These are phyloP conservation scores for Lichenothelia convexa DNA, from an alignment of 495 filamentous ascomycete genomes.

Conservation along the genomic window DNA sequence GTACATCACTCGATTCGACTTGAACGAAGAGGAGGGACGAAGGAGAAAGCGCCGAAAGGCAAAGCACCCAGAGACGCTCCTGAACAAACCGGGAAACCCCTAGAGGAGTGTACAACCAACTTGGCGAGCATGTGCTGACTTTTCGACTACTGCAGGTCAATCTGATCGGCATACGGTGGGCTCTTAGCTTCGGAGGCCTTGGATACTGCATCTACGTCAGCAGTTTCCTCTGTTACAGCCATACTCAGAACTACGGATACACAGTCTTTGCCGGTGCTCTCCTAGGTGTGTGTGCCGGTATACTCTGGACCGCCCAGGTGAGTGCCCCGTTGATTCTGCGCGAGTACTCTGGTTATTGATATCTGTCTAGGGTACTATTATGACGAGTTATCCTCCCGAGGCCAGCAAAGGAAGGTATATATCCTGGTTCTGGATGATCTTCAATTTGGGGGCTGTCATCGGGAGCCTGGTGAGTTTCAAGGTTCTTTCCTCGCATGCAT, in stretches of 20 bases:
- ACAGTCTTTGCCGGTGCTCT: constrained; percentile 39
- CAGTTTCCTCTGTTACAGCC: constrained; percentile 64
- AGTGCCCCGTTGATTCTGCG: no score
- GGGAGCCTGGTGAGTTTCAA: constrained; percentile 47
- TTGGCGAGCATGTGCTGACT: no score
- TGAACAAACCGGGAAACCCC: no score
- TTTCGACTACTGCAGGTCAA: no score
- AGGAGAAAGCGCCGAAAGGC: no score
- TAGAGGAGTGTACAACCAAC: no score
- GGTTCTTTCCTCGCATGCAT: not conserved
- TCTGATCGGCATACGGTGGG: constrained; percentile 52
- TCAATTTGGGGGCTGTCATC: constrained; percentile 85
- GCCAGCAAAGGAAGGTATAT: constrained; percentile 74
- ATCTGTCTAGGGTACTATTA: constrained; percentile 81
- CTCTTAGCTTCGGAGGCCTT: constrained; percentile 62
- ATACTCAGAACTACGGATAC: constrained; percentile 43
- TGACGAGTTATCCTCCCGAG: constrained; percentile 86
- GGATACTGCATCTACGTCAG: constrained; percentile 76
- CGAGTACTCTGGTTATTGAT: no score
- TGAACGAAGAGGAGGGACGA: no score
- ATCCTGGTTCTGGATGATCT: constrained; percentile 85
- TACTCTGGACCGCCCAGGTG: constrained; percentile 88
- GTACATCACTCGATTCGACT: no score
- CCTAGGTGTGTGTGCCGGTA: constrained; percentile 58
- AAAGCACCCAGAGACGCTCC: no score